Evolutionary conservation across 768 basidiomycete genomes (phyloP), one percentile per base, ranked within the genome.

Genomic region (Mycena indigotica): DNA sequence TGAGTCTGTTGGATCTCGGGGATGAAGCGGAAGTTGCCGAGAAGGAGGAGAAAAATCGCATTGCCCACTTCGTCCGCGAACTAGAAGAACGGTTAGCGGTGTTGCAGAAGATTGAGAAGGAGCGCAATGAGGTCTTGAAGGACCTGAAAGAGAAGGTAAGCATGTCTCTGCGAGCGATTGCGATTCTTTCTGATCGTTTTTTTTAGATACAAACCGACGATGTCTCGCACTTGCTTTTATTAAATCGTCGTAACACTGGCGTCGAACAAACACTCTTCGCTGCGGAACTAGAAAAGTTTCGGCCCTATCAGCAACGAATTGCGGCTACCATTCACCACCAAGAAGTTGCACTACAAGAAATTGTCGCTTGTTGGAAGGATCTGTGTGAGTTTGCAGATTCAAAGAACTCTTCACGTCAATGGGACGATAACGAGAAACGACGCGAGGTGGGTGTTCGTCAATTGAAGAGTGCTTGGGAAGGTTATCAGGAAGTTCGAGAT

Each of bases 111-210:
- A 88, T 99, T 59, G 81, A 87, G 44, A 84, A 84, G 56, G 96
- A 98, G 74, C 77, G 96, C 49, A 84, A 82, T 12, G 91, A 95
- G 64, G 87, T 94, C 0, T 73, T 98, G 53, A 95, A 91, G 69
- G 97, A 98, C 68, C 77, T 99, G 49, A 99, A 98, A 70, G 95
- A 98, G 41, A 97, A 96, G 84, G 95, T 94, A 53, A 41, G 55
- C 44, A 46, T 26, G n/a, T n/a, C n/a, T n/a, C n/a, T n/a, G n/a
- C n/a, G n/a, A n/a, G n/a, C n/a, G n/a, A n/a, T n/a, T n/a, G n/a
- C n/a, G n/a, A n/a, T n/a, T n/a, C n/a, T n/a, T n/a, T n/a, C n/a
- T n/a, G 16, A 1, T 45, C 40, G 15, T 38, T 53, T 29, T 52
- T n/a, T 46, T 2, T 65, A 98, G 95, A 83, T 97, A 46, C 97